A percentile compares a stretch with the other conserved stretches of the same genome.
Conservation (phyloP, 148 eudicot species). For the Euryodendron excelsum region DNA sequence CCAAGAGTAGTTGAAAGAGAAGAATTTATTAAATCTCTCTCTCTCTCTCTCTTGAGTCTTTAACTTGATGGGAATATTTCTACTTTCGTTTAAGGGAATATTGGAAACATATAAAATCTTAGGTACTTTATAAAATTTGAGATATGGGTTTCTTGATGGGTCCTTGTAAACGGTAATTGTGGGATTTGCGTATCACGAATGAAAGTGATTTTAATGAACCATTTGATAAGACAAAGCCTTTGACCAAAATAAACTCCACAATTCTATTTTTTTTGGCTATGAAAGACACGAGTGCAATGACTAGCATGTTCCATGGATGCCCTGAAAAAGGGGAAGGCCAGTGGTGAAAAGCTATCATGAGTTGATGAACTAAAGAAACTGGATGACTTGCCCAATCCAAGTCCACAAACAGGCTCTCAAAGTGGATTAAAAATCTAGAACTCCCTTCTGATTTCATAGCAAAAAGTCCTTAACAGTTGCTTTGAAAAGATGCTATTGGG, state of each 20-base stretch:
- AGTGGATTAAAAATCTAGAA: slow-evolving; percentile 11
- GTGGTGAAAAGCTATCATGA: neutral
- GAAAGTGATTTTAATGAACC: too few relatives aligned
- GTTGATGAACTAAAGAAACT: neutral
- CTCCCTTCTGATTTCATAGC: neutral
- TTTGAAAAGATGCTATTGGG: slow-evolving; percentile 20
- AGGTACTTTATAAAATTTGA: too few relatives aligned
- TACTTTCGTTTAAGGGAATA: too few relatives aligned
- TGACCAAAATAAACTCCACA: neutral
- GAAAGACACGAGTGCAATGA: neutral
- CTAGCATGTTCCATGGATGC: slow-evolving; percentile 26
- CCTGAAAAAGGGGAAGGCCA: slow-evolving; percentile 18
- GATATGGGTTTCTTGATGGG: too few relatives aligned
- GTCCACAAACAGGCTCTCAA: slow-evolving; percentile 14
- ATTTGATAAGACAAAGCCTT: neutral
- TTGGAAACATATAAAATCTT: too few relatives aligned
- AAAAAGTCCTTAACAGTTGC: neutral
- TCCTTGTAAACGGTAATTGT: too few relatives aligned
- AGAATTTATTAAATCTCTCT: too few relatives aligned
- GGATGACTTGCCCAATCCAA: slow-evolving; percentile 14
- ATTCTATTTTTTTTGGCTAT: neutral
- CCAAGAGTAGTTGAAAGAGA: too few relatives aligned
- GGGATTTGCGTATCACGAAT: too few relatives aligned
- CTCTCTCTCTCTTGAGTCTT: too few relatives aligned
- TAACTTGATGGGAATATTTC: too few relatives aligned